Evolutionary conservation across 1,284 basidiomycete species (phyloP).

Genomic region (Gymnopus androsaceus): DNA sequence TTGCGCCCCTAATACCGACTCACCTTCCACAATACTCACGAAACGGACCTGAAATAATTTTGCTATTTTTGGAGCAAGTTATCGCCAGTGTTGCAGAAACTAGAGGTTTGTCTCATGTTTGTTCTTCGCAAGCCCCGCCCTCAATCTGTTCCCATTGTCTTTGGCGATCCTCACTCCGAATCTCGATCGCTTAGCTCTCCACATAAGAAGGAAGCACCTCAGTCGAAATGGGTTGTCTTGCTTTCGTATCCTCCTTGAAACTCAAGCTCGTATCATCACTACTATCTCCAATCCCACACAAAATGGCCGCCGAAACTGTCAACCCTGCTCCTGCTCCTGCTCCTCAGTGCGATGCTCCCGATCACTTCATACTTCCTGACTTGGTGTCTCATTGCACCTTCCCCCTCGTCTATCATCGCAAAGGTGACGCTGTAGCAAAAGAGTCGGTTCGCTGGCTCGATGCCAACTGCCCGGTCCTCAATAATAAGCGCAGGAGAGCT

Average conservation of each 20-base stretch:
- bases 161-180: not conserved
- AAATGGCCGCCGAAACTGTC: not conserved
- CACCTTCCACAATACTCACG: not conserved
- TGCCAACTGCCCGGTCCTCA: constrained; percentile 49
- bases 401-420: constrained; percentile 49
- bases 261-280: not conserved
- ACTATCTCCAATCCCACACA: not conserved
- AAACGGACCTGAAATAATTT: not conserved
- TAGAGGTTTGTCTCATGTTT: not conserved
- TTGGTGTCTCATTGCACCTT: constrained; percentile 63
- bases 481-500: constrained; percentile 48
- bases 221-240: not conserved
- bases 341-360: not conserved
- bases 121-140: not conserved
- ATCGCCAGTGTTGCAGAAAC: not conserved
- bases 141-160: not conserved
- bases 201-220: not conserved
- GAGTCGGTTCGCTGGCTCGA: constrained; percentile 64
- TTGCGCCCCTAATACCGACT: no score
- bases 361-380: constrained; percentile 60
- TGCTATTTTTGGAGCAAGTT: not conserved
- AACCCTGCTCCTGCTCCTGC: not conserved
- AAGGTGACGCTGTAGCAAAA: constrained; percentile 55
- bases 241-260: not conserved
- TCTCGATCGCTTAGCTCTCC: not conserved